phyloP scores from a whole-genome alignment of 1,284 basidiomycete species.

The Cutaneotrichosporon dermatis region DNA sequence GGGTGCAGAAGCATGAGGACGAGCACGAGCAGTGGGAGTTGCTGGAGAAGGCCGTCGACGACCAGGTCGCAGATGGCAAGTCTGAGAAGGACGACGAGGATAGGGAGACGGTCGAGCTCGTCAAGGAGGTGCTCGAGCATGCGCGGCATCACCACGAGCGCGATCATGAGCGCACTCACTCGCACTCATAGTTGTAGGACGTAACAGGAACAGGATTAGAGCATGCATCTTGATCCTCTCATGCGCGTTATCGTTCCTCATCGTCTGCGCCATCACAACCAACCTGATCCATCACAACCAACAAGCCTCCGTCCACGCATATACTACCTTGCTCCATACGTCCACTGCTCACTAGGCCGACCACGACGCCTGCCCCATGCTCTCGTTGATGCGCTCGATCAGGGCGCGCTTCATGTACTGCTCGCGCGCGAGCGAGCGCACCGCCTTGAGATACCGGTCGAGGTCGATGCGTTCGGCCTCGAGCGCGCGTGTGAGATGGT shows the following conservation, averaged over 20 bases:
- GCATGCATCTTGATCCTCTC: neutral
- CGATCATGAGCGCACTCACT: neutral
- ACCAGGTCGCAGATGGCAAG: conserved; percentile 28
- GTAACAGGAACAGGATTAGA: neutral
- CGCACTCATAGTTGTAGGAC: neutral
- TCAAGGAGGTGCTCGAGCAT: conserved; percentile 15
- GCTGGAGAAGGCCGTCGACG: conserved; percentile 41
- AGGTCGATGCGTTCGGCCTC: conserved; percentile 88
- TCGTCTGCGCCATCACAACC: no score
- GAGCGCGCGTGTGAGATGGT: conserved; percentile 89
- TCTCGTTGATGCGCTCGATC: conserved; percentile 75
- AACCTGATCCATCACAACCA: no score
- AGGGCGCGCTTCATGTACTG: conserved; percentile 73
- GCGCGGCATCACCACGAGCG: conserved; percentile 17
- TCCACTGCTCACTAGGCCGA: conserved; percentile 13
- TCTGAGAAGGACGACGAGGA: conserved; percentile 11
- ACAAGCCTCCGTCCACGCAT: no score
- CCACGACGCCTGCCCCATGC: conserved; percentile 56
- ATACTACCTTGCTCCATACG: no score
- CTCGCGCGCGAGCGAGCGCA: conserved; percentile 81
- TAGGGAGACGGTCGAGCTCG: conserved; percentile 7
- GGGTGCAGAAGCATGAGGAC: conserved; percentile 43
- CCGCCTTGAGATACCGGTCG: conserved; percentile 83
- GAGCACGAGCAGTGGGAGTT: conserved; percentile 36
- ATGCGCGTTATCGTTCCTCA: no score